Evolutionary conservation across 1,284 basidiomycete genomes (phyloP), one percentile per base, ranked within the genome.

Genomic region (Moesziomyces sp.): DNA sequence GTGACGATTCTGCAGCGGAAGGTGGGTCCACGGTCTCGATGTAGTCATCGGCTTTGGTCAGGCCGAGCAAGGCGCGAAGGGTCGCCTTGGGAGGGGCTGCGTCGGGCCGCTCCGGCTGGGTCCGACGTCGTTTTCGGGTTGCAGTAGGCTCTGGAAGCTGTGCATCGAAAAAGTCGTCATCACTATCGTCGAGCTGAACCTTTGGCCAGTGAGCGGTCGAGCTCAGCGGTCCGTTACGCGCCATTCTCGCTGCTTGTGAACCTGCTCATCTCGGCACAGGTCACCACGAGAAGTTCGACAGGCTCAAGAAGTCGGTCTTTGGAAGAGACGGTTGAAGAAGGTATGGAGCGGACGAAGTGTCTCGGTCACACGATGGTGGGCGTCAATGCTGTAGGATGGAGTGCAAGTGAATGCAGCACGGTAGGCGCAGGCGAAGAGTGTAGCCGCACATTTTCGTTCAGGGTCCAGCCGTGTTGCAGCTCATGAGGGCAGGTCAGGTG

Each of bases 31-130:
- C 23, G 2, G 61, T 59, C 13, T 74, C 71, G 42, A 74, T 69
- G 38, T 58, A 74, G 30, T 69, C 71, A 23, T 74, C 72, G 8
- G 53, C 52, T n/a, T 49, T 52, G 7, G 58, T 59, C 19, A 74
- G 33, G 38, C 63, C 67, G 14, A 74, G 62, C 35, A 74, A 49
- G 11, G 55, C 48, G 10, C 72, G 61, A 3, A 74, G 53, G 2
- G 46, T 54, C 3, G 43, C 26, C 7, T 44, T 24, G 3, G 43
- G 9, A 0, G 43, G 14, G 23, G 4, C 54, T 5, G 56, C 5
- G 6, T 24, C 9, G 10, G 43, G 11, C 5, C 43, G 14, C 9
- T 5, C 9, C 19, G 47, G 58, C n/a, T 54, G 45, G 5, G 10
- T 4, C 2, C 59, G 50, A 19, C 51, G 65, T 23, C 65, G 65